Evolutionary conservation across 345 rosid genomes (phyloP).

Genomic region (Ceriops zippeliana): DNA sequence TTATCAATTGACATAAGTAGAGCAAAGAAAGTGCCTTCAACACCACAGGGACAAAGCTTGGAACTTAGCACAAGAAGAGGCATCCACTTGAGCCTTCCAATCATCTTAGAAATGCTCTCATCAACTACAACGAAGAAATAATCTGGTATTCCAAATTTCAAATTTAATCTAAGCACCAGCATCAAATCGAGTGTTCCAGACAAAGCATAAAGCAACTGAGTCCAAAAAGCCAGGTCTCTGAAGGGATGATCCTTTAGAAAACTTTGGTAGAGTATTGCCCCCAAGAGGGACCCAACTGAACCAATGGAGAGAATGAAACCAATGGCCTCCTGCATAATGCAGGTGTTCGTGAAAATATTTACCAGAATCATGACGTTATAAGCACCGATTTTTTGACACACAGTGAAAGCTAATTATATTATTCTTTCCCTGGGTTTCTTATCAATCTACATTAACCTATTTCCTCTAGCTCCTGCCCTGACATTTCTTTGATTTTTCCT

Average conservation of each 20-base stretch:
- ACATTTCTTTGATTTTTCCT: background rate
- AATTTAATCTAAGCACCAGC: slow-evolving; percentile 56
- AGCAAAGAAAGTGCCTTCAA: slow-evolving; percentile 78
- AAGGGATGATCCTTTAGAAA: slow-evolving; percentile 55
- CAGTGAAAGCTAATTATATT: background rate
- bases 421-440: too few relatives aligned
- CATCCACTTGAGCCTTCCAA: slow-evolving; percentile 62
- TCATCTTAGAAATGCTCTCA: slow-evolving; percentile 47
- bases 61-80: slow-evolving; percentile 72
- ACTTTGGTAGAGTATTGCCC: slow-evolving; percentile 56
- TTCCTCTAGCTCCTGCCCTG: too few relatives aligned
- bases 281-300: slow-evolving; percentile 64
- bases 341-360: background rate
- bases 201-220: slow-evolving; percentile 50
- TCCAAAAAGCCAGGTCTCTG: slow-evolving; percentile 54
- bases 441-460: too few relatives aligned
- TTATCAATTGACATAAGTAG: slow-evolving; percentile 72
- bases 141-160: slow-evolving; percentile 61
- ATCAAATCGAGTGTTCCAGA: slow-evolving; percentile 67
- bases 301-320: slow-evolving; percentile 63
- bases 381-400: background rate
- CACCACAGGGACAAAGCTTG: slow-evolving; percentile 71
- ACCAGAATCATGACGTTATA: background rate
- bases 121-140: slow-evolving; percentile 64
- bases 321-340: slow-evolving; percentile 49